Percentiles rank a stretch among this genome's conserved stretches.
These are phyloP conservation scores for Phytophthora uliginosa DNA, from an alignment of 352 stramenopile species.

Conservation along the genomic window DNA sequence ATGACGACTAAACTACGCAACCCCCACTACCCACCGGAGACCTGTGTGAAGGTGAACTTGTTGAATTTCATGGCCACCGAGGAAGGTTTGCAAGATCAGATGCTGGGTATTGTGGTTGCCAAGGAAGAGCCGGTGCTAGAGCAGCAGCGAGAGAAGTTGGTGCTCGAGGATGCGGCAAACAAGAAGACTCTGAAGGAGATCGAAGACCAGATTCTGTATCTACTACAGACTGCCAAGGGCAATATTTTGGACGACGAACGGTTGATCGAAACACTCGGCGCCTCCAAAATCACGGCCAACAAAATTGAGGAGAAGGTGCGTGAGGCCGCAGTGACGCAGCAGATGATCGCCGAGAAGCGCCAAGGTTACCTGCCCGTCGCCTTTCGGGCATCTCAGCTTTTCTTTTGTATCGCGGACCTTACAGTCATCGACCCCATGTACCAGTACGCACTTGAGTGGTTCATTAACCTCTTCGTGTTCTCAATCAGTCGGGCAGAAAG, in stretches of 20 bases:
- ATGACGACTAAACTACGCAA: slow-evolving; percentile 97
- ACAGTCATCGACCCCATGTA: slow-evolving; percentile 97
- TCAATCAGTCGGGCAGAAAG: slow-evolving; percentile 91
- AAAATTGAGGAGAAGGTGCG: slow-evolving; percentile 96
- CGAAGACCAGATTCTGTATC: slow-evolving; percentile 96
- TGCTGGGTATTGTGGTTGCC: slow-evolving; percentile 96
- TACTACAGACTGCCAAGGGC: slow-evolving; percentile 93
- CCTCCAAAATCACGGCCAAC: slow-evolving; percentile 95
- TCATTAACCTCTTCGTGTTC: slow-evolving; percentile 96
- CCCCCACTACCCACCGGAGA: slow-evolving; percentile 95
- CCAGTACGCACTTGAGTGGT: slow-evolving; percentile 97
- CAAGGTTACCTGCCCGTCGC: slow-evolving; percentile 94
- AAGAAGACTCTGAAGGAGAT: slow-evolving; percentile 97
- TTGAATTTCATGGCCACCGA: slow-evolving; percentile 98
- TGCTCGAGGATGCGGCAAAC: slow-evolving; percentile 95
- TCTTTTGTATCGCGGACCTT: slow-evolving; percentile 96
- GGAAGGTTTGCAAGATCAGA: slow-evolving; percentile 96
- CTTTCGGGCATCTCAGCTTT: slow-evolving; percentile 92
- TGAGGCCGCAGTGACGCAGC: slow-evolving; percentile 92
- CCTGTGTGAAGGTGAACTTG: slow-evolving; percentile 97
- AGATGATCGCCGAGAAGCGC: slow-evolving; percentile 94
- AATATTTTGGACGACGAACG: slow-evolving; percentile 98
- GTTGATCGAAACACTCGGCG: slow-evolving; percentile 95
- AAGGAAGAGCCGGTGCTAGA: slow-evolving; percentile 95
- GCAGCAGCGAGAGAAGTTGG: slow-evolving; percentile 92